Evolutionary conservation across 768 basidiomycete genomes (phyloP).

Genomic region (Amanita pseudoporphyria): DNA sequence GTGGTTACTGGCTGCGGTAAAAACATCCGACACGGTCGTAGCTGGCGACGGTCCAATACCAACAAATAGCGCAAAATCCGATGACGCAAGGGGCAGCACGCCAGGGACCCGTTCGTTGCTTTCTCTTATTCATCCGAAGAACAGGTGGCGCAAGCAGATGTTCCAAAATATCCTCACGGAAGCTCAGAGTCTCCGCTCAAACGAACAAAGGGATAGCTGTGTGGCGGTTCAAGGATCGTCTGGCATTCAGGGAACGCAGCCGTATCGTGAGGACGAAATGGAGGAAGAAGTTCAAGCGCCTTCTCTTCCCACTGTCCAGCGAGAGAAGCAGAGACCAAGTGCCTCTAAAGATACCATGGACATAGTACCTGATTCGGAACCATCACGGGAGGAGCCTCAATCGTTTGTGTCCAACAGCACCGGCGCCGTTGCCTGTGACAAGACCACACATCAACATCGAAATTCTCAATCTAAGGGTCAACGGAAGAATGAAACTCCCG

Average conservation of each 20-base stretch:
- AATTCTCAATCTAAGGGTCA: not conserved
- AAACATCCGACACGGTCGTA: not conserved
- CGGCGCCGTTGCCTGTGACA: not conserved
- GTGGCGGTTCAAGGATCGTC: not conserved
- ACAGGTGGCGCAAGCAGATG: constrained; percentile 11
- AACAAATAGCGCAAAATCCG: not conserved
- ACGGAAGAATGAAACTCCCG: constrained; percentile 2
- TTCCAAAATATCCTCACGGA: constrained; percentile 2
- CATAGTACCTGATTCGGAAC: constrained; percentile 59
- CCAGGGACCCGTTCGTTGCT: constrained; percentile 6
- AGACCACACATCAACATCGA: not conserved
- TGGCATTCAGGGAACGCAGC: constrained; percentile 11
- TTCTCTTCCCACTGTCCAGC: not conserved
- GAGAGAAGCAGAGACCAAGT: constrained; percentile 5
- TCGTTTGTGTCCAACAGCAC: not conserved
- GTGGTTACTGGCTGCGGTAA: constrained; percentile 6
- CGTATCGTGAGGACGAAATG: constrained; percentile 5
- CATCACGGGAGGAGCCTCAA: constrained; percentile 23
- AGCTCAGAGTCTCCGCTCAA: not conserved
- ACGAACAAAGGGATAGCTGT: not conserved
- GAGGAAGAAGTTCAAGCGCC: not conserved
- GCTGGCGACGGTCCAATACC: not conserved
- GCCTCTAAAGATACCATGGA: constrained; percentile 27
- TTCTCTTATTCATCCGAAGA: constrained; percentile 10
- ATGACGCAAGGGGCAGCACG: constrained; percentile 4